Evolutionary conservation across 768 basidiomycete species (phyloP), one percentile per base, ranked within the genome.

Genomic region (Myochromella boudieri): DNA sequence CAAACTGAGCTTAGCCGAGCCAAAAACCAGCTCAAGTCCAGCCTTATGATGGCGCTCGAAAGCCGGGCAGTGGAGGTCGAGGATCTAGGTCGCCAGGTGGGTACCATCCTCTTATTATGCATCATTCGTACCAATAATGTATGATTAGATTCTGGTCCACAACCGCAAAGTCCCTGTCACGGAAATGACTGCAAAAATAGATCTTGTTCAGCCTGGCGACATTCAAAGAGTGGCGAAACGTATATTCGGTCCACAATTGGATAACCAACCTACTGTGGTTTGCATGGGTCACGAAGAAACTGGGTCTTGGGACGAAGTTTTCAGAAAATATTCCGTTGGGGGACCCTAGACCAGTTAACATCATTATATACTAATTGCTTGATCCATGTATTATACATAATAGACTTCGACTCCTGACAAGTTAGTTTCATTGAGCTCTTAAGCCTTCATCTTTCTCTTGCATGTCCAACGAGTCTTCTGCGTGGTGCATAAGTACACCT

Each of bases 21-120:
- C 29, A 94, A 94, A 74, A 97, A 97, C 60, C 95, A 97, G 74
- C 81, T 98, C 52, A 92, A 92, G 65, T 88, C 86, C 18, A 87
- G 84, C 39, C 68, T 98, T 52, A 89, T 93, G 73, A 98, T 98
- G 95, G 90, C 92, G 2, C 68, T 97, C 36, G 94, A 97, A 68
- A 92, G 89, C 59, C 71, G 88, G 25, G 78, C 87, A 11, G 78
- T 92, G 4, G 87, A 86, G 58, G 90, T 94, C 7, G 90, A 92
- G 60, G 91, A 97, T 64, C 76, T 97, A 5, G 95, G 95, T 26
- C 78, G 95, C 48, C 95, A 97, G 80, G 86, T 85, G 57, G 20
- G 37, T 9, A 37, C 32, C 41, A 15, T 37, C 42, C 15, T 26
- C 10, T 46, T 32, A 10, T 28, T 12, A n/a, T 6, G n/a, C 26